A percentile compares a stretch with the other conserved stretches of the same genome.
Conservation (phyloP, 2,329 filamentous ascomycete species). For the Huntiella savannae region DNA sequence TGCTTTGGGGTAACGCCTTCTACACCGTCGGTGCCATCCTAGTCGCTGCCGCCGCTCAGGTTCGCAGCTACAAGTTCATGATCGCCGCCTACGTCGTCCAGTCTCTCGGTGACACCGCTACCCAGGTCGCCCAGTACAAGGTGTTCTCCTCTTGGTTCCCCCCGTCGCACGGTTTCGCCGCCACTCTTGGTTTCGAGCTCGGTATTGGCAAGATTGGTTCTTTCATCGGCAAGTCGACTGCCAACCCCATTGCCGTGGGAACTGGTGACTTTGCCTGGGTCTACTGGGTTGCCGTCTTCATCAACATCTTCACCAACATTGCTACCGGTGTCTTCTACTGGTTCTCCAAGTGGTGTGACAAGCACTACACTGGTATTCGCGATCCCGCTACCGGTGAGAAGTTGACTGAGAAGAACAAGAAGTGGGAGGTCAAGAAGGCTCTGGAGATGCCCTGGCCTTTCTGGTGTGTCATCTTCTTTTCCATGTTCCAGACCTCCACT, state of each 20-base stretch:
- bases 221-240: constrained; percentile 40
- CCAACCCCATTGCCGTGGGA: constrained; percentile 37
- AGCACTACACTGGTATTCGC: constrained; percentile 25
- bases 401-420: constrained; percentile 40
- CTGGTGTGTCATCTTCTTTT: constrained; percentile 35
- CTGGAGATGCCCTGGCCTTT: constrained; percentile 39
- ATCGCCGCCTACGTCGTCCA: constrained; percentile 35
- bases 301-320: constrained; percentile 43
- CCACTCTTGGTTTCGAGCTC: constrained; percentile 40
- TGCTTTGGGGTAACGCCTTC: constrained; percentile 42
- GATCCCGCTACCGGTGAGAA: constrained; percentile 40
- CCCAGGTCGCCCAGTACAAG: constrained; percentile 45
- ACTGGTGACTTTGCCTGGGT: constrained; percentile 43
- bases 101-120: constrained; percentile 42
- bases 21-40: constrained; percentile 39
- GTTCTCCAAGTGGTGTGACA: constrained; percentile 32
- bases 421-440: constrained; percentile 35
- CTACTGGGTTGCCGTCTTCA: constrained; percentile 42
- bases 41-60: constrained; percentile 35
- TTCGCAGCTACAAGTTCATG: constrained; percentile 41
- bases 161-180: constrained; percentile 40
- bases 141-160: constrained; percentile 47
- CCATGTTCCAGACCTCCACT: constrained; percentile 38
- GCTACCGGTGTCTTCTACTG: constrained; percentile 33
- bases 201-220: constrained; percentile 41